Evolutionary conservation across 352 stramenopile species (phyloP).

Genomic region (Globisporangium echinulatum): DNA sequence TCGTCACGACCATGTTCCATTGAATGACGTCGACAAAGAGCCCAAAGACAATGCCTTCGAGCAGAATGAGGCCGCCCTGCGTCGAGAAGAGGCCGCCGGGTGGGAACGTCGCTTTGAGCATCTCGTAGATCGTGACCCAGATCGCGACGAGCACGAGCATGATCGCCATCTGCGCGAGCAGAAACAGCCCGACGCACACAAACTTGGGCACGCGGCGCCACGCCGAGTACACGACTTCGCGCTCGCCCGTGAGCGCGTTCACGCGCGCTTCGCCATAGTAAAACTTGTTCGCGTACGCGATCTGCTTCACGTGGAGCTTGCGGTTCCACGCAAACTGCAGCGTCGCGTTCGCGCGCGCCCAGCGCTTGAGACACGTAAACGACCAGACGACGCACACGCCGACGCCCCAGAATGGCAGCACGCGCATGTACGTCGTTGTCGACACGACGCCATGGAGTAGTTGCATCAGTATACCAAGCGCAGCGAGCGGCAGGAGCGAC

Average conservation of each 20-base stretch:
- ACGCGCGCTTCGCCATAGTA: conserved; percentile 63
- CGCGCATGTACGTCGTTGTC: conserved; percentile 68
- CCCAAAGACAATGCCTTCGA: conserved; percentile 78
- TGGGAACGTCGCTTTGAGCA: conserved; percentile 79
- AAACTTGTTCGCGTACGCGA: conserved; percentile 79
- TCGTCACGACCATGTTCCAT: conserved; percentile 88
- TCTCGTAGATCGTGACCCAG: conserved; percentile 86
- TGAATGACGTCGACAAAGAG: conserved; percentile 87
- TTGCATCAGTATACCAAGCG: conserved; percentile 53
- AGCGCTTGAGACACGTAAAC: conserved; percentile 80
- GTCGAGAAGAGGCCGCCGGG: conserved; percentile 73
- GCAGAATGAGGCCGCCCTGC: conserved; percentile 79
- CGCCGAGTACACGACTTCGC: conserved; percentile 57
- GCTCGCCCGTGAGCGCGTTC: conserved; percentile 68
- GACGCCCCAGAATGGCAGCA: conserved; percentile 79
- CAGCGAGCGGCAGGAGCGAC: conserved; percentile 65
- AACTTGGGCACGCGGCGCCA: conserved; percentile 75
- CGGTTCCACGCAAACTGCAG: conserved; percentile 82
- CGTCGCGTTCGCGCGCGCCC: conserved; percentile 68
- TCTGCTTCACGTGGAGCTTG: conserved; percentile 77
- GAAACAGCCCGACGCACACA: conserved; percentile 71
- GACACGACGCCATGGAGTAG: conserved; percentile 42
- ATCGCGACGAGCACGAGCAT: conserved; percentile 83
- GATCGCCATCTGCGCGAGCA: conserved; percentile 77
- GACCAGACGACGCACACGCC: conserved; percentile 76